Evolutionary conservation across 2,329 filamentous ascomycete species (phyloP).

Genomic region (Exophiala spinifera): DNA sequence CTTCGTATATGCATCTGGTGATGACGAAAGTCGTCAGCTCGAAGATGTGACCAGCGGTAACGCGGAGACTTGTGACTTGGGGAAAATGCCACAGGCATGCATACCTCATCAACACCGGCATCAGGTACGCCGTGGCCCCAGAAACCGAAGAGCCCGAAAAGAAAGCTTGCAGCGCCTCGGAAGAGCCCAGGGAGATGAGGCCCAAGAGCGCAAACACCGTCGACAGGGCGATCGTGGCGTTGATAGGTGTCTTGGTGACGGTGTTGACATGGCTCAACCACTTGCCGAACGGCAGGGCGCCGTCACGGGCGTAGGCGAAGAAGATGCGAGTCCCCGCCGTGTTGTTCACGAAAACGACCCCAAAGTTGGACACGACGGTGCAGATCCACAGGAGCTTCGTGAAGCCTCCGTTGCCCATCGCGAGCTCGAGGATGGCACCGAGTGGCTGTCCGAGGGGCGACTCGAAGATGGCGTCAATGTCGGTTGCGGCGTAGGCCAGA

Average conservation of each 20-base stretch:
- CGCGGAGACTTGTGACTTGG: no score
- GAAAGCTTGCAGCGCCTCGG: conserved; percentile 1
- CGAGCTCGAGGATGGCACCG: background rate
- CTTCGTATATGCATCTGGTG: conserved; percentile 4
- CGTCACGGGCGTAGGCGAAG: conserved; percentile 58
- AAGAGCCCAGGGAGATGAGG: conserved; percentile 1
- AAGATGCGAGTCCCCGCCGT: conserved; percentile 35
- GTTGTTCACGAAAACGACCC: conserved; percentile 6
- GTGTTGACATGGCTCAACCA: conserved; percentile 54
- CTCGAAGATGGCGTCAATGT: conserved; percentile 4
- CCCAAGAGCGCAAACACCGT: conserved; percentile 2
- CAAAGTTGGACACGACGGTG: conserved; percentile 6
- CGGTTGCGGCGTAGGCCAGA: conserved; percentile 1
- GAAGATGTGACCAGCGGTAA: no score
- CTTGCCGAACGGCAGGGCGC: conserved; percentile 55
- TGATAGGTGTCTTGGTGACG: conserved; percentile 56
- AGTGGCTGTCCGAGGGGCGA: conserved; percentile 1
- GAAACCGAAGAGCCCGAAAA: conserved; percentile 6
- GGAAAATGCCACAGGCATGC: no score
- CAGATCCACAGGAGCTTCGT: conserved; percentile 5
- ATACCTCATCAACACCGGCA: conserved; percentile 6
- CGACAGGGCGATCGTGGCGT: conserved; percentile 42
- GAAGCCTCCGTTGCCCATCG: conserved; percentile 1
- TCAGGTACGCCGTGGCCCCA: conserved; percentile 1
- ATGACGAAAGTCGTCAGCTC: no score